Percentiles rank a stretch among this genome's conserved stretches.
Evolutionary conservation across 2,329 filamentous ascomycete genomes (phyloP).

Genomic region (Samsoniella hepiali): DNA sequence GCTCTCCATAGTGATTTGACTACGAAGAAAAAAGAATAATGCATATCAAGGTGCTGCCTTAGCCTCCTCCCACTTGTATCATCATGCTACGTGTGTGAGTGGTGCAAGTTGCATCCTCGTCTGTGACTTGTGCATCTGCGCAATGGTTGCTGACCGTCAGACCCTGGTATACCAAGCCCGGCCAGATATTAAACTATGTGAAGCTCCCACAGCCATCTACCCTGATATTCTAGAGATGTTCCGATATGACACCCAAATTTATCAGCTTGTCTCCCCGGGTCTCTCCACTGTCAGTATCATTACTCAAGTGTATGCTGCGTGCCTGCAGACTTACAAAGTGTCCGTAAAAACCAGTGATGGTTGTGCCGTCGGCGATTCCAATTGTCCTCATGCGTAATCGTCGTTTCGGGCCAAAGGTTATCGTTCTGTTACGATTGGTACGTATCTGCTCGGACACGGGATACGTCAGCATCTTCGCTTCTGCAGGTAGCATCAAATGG

Average conservation of each 20-base stretch:
- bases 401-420: neutral
- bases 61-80: no score
- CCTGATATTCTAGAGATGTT: neutral
- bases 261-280: neutral
- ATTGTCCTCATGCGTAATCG: neutral
- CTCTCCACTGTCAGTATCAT: no score
- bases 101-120: no score
- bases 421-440: neutral
- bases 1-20: neutral
- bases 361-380: neutral
- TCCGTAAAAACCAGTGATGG: slow-evolving; percentile 2
- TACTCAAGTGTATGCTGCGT: no score
- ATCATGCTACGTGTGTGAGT: no score
- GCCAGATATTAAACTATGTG: no score
- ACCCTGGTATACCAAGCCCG: no score
- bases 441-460: neutral
- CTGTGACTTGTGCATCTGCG: no score
- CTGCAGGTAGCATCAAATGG: no score
- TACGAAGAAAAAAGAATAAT: neutral
- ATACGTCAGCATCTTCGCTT: neutral
- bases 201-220: no score
- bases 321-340: neutral
- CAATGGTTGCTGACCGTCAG: no score
- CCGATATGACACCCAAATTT: neutral
- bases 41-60: neutral